A percentile compares a stretch with the other conserved stretches of the same genome.
These are phyloP conservation scores for Leccinellum rugosiceps DNA, from an alignment of 768 basidiomycete species.

Conservation along the genomic window DNA sequence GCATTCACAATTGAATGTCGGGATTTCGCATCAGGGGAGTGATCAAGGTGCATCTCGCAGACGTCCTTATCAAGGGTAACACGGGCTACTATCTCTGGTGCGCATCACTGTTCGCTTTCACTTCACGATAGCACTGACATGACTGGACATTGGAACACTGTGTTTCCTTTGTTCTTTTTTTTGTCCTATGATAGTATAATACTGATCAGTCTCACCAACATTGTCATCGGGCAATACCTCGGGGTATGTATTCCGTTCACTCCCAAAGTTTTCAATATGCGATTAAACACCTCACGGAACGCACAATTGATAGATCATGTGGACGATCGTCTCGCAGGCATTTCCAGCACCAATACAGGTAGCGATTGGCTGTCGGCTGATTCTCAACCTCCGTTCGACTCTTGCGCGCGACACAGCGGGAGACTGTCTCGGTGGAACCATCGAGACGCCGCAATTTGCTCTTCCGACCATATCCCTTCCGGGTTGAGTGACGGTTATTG, in stretches of 20 bases:
- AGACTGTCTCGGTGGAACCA: background rate
- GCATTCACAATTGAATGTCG: background rate
- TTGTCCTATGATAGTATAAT: background rate
- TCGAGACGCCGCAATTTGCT: background rate
- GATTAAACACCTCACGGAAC: too few relatives aligned
- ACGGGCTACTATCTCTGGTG: constrained; percentile 1
- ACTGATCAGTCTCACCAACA: background rate
- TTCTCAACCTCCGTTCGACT: background rate
- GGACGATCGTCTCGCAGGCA: constrained; percentile 3
- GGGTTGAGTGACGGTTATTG: too few relatives aligned
- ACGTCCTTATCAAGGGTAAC: background rate
- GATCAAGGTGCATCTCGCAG: background rate
- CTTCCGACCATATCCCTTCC: background rate
- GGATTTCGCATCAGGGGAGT: too few relatives aligned
- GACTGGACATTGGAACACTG: too few relatives aligned
- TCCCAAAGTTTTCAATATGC: too few relatives aligned
- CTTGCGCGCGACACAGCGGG: background rate
- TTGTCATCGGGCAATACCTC: background rate
- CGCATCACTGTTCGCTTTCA: background rate
- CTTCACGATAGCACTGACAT: background rate
- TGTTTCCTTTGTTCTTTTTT: too few relatives aligned
- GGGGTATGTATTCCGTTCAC: background rate
- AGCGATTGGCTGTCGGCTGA: background rate
- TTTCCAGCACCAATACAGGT: background rate
- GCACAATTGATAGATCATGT: background rate